phyloP scores from a whole-genome alignment of 2,329 filamentous ascomycete genomes.

The Pseudocercospora macadamiae region DNA sequence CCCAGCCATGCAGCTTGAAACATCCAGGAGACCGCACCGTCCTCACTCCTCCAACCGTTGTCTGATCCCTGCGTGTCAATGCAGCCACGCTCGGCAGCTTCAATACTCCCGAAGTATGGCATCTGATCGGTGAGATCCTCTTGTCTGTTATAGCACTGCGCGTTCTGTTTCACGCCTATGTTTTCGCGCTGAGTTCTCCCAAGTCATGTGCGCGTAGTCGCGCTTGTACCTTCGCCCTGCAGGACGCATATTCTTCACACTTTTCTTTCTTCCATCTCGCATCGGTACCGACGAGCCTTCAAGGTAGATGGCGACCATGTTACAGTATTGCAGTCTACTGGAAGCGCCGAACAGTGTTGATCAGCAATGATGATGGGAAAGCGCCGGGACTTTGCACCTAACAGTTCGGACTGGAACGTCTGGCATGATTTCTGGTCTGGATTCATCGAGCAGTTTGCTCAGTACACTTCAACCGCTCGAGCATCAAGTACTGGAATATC shows the following conservation, averaged over 20 bases:
- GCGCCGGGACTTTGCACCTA: background rate
- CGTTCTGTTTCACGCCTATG: background rate
- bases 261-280: background rate
- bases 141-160: background rate
- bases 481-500: background rate
- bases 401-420: background rate
- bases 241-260: slow-evolving; percentile 1
- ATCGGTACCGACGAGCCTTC: background rate
- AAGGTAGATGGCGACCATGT: background rate
- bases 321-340: background rate
- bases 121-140: slow-evolving; percentile 1
- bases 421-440: slow-evolving; percentile 2
- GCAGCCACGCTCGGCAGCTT: slow-evolving; percentile 13
- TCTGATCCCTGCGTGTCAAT: slow-evolving; percentile 14
- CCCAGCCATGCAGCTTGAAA: background rate
- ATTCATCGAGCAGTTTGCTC: background rate
- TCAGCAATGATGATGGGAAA: background rate
- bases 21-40: background rate
- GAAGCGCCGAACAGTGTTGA: background rate
- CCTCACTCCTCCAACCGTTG: slow-evolving; percentile 10
- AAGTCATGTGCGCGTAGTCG: background rate
- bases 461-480: background rate
- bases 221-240: slow-evolving; percentile 7
- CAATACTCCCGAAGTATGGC: background rate
- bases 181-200: background rate